Base-by-base conservation (phyloP, 2,329 filamentous ascomycete species). In the Penicillium sp. region DNA sequence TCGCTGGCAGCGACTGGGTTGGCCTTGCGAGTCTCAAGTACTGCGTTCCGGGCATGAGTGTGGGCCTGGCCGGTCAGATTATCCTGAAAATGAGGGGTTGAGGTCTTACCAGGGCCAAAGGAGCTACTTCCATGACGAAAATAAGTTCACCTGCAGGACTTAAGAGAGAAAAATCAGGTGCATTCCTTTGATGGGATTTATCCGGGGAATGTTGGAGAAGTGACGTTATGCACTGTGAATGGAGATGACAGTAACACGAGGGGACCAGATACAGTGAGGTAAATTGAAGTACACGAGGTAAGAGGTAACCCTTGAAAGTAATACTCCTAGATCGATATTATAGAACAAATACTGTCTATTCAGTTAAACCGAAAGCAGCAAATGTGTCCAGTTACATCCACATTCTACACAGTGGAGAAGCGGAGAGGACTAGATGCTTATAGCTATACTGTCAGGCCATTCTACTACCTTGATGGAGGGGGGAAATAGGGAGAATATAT, bases 41-140 rank as follows among this genome's bases (percentile, higher is more conserved):
- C 86, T 41, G 93, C 92, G 67, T 90, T 92, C 66, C 87, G 86
- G 48, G 91, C 92, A 76, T 97, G 91, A 64, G 93, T 88, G 75
- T 96, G 90, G 59, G 92, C 93, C 85, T 93, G 50, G 16, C 44
- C 13, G 50, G 52, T 51, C 41, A 62, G 62, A 59, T 46, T 32
- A 23, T 34, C 13, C 3, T 35, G 39, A 32, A 41, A 37, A 32
- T 44, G 38, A 45, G 46, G 25, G 49, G 46, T 32, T 52, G 37
- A 38, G 27, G 50, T 38, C 59, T 44, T 59, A 87, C 86, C 76
- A 87, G 79, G 66, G 82, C 86, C 61, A 91, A 74, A 41, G 87
- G 82, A 54, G 88, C 83, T 31, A 82, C 79, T 69, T 91, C 88
- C 88, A 91, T 91, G 52, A 39, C 59, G 47, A 40, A 44, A 12